Conservation (phyloP, 441 rosid genomes). For the Kokia cookei region DNA sequence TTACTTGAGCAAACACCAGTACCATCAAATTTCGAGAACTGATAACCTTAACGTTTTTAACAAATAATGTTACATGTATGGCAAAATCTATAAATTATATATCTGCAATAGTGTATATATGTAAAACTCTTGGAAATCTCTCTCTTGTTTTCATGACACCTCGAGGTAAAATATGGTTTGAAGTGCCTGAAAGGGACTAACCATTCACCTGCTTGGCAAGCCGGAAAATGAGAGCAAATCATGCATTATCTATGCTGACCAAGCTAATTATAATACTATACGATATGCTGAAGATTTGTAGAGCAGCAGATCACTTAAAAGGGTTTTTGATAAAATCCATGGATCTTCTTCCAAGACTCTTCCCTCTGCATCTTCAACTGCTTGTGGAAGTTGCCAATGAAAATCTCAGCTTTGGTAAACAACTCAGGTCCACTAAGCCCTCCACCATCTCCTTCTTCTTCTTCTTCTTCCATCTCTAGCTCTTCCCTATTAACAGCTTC, state of each 20-base stretch:
- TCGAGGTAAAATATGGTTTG: slow-evolving; percentile 9
- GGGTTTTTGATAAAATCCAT: slow-evolving; percentile 46
- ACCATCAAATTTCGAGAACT: background rate
- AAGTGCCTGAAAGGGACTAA: background rate
- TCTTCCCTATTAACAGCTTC: background rate
- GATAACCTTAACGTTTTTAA: background rate
- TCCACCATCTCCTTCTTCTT: slow-evolving; percentile 20
- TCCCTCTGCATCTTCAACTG: slow-evolving; percentile 76
- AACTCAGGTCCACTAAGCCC: slow-evolving; percentile 46
- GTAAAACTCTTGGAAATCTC: background rate
- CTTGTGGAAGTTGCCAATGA: slow-evolving; percentile 60
- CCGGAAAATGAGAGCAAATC: background rate
- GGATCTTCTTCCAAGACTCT: slow-evolving; percentile 58
- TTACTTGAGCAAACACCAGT: background rate
- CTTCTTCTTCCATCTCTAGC: slow-evolving; percentile 20
- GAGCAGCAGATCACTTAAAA: slow-evolving; percentile 13
- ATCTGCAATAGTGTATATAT: background rate
- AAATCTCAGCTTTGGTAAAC: slow-evolving; percentile 54
- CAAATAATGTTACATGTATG: background rate
- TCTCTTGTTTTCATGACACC: background rate
- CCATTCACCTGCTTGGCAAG: background rate
- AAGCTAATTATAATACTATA: background rate
- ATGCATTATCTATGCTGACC: background rate
- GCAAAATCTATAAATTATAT: background rate
- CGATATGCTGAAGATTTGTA: background rate